Base-by-base conservation (phyloP, 2,329 filamentous ascomycete species). In the Fusarium staphyleae region DNA sequence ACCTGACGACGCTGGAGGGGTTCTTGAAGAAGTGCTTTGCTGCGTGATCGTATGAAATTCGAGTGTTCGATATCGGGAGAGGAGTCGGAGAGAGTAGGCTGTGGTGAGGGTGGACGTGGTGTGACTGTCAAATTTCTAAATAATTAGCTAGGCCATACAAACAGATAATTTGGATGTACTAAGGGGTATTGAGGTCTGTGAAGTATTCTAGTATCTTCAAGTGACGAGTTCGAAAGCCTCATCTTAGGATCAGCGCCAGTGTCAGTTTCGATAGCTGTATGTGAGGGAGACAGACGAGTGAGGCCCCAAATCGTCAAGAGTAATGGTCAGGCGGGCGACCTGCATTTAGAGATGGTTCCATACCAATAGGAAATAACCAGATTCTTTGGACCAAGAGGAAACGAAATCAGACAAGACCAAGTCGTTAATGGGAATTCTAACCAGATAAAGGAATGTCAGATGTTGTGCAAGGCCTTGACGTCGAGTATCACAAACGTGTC, bases 11-110 rank as follows among this genome's bases (percentile, higher is more conserved):
- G 5, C 37, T 67, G 6, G 65, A 63, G 46, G 28, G 37, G 12
- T 73, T 70, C 43, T 52, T 65, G 43, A 24, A 48, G 44, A 65
- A 66, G 35, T 55, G 67, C 30, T 64, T 70, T 42, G 29, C 55
- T 32, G 32, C 47, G 24, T 69, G 19, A 52, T 12, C 3, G 13
- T 29, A 3, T 5, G 1, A 18, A n/a, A 4, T 16, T 11, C 16
- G 6, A 35, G 11, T 14, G 10, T 11, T 11, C 10, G 5, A 7
- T 6, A 6, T 5, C 7, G 14, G 12, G 13, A 5, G 1, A 24
- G 4, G 14, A n/a, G 15, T 16, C 10, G 18, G 5, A 5, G 11
- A 3, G 3, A 9, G 13, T n/a, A 10, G 5, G 12, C 13, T 32
- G n/a, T 15, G 3, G 12, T 32, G 4, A 15, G 11, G 16, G 35